Evolutionary conservation across 371 early-diverging fungal species (phyloP).

Genomic region (Saksenaea vasiformis): DNA sequence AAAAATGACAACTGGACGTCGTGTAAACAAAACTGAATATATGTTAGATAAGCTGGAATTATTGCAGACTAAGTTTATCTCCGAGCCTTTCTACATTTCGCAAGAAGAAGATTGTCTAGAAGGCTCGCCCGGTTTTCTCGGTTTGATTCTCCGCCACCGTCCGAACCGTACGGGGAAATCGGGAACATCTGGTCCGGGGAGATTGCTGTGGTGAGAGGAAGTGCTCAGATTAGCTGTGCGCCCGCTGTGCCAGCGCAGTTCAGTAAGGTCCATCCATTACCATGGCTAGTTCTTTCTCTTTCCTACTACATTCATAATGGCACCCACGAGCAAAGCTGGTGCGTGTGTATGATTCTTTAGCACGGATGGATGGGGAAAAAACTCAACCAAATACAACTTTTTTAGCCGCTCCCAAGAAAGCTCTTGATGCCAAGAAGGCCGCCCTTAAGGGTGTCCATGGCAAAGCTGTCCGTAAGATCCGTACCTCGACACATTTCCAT

Average conservation of each 20-base stretch:
- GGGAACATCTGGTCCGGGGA: too few relatives aligned
- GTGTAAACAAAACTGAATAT: too few relatives aligned
- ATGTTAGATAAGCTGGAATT: too few relatives aligned
- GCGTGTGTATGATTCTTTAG: not conserved
- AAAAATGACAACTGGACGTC: too few relatives aligned
- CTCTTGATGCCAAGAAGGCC: slow-evolving; percentile 79
- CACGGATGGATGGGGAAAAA: not conserved
- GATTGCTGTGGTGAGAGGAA: not conserved
- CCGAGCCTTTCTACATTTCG: too few relatives aligned
- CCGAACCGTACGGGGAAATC: too few relatives aligned
- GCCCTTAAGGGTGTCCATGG: slow-evolving; percentile 85
- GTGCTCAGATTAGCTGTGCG: not conserved
- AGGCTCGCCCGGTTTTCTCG: too few relatives aligned
- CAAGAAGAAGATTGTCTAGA: too few relatives aligned
- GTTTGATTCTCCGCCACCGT: too few relatives aligned
- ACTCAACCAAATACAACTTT: not conserved
- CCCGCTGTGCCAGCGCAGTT: slow-evolving; percentile 1
- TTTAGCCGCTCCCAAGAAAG: slow-evolving; percentile 67
- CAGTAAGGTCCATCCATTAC: not conserved
- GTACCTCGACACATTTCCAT: slow-evolving; percentile 87
- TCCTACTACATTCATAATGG: not conserved
- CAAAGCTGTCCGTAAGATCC: slow-evolving; percentile 81
- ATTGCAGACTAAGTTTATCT: too few relatives aligned
- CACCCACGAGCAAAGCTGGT: slow-evolving; percentile 7
- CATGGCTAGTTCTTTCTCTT: not conserved